Percentiles rank a stretch among this genome's conserved stretches.
phyloP scores from a whole-genome alignment of 257 asterid genomes.

The Linaria vulgaris region DNA sequence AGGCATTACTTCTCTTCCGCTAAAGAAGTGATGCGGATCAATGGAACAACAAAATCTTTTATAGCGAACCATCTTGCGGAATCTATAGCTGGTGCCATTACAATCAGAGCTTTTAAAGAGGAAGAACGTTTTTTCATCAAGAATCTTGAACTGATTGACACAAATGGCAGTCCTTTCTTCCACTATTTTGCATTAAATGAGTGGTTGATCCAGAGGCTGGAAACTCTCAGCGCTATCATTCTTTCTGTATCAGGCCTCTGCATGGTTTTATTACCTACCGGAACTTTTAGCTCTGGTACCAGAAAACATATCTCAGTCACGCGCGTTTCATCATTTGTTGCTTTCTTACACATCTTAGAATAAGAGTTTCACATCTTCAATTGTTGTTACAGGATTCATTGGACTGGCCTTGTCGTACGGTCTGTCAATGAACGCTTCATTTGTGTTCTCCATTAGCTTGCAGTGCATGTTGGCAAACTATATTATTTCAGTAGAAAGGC shows the following conservation, averaged over 20 bases:
- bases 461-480: constrained; percentile 89
- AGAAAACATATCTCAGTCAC: not conserved
- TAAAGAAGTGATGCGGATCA: constrained; percentile 86
- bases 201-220: constrained; percentile 89
- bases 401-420: constrained; percentile 99
- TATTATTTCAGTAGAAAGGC: constrained; percentile 88
- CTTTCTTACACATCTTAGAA: not conserved
- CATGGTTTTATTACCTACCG: constrained; percentile 89
- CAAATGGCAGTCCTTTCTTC: constrained; percentile 82
- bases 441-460: constrained; percentile 74
- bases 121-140: constrained; percentile 75
- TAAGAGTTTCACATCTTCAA: constrained; percentile 5
- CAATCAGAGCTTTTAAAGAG: constrained; percentile 82
- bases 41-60: constrained; percentile 90
- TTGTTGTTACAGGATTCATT: constrained; percentile 59
- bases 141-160: constrained; percentile 73
- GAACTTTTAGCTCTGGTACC: constrained; percentile 84
- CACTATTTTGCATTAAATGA: constrained; percentile 90
- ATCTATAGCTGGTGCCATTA: constrained; percentile 75
- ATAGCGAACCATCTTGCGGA: constrained; percentile 92
- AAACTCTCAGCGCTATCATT: constrained; percentile 69
- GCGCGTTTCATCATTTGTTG: not conserved
- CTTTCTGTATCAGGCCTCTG: constrained; percentile 90
- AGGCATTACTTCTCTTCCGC: constrained; percentile 82
- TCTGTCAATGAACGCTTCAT: constrained; percentile 78